phyloP scores from a whole-genome alignment of 2,329 filamentous ascomycete species.

The Gremmenia infestans region DNA sequence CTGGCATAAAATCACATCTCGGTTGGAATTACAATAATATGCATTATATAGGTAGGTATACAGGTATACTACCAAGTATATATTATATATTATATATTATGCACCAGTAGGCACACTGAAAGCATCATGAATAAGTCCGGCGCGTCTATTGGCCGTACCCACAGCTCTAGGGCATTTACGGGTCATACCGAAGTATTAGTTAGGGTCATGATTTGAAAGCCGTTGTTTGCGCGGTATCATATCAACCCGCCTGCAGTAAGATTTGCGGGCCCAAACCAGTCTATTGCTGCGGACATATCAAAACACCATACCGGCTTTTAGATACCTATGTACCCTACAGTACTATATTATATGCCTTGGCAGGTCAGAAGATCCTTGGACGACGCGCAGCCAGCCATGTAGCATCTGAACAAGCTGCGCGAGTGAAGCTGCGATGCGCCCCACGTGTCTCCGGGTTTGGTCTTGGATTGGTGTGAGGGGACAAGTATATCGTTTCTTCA shows the following conservation, averaged over 20 bases:
- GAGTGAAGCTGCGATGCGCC: neutral
- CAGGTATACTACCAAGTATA: neutral
- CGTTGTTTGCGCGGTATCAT: neutral
- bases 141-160: neutral
- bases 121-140: neutral
- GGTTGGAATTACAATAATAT: neutral
- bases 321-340: neutral
- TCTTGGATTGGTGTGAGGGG: neutral
- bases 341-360: neutral
- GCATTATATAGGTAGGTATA: too few relatives aligned
- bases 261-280: neutral
- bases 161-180: neutral
- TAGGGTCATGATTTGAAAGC: conserved; percentile 10
- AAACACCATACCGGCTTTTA: neutral
- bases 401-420: neutral
- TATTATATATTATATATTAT: neutral
- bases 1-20: neutral
- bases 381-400: conserved; percentile 9
- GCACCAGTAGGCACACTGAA: neutral
- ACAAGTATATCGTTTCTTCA: neutral
- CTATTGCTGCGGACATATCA: neutral
- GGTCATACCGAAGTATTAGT: conserved; percentile 1
- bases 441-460: neutral
- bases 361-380: conserved; percentile 3
- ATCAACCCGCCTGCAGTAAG: neutral